phyloP scores from a whole-genome alignment of 805 yeast genomes.

The Hanseniaspora lachancei region DNA sequence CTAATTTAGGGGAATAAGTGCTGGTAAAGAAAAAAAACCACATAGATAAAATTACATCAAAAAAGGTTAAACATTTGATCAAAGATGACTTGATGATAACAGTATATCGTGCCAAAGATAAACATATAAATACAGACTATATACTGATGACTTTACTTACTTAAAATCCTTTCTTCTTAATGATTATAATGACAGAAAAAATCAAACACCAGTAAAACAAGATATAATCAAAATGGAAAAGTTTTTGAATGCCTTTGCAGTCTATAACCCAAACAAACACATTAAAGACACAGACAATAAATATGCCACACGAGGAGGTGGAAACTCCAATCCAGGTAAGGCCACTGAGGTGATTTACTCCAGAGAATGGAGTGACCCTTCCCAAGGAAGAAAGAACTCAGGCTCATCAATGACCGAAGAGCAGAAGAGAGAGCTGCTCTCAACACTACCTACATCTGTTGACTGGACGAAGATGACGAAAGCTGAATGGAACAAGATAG shows the following conservation, averaged over 20 bases:
- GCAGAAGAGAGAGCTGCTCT: neutral
- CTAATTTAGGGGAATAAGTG: too few species aligned
- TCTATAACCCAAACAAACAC: conserved; percentile 25
- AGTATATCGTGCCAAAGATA: too few species aligned
- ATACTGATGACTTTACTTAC: too few species aligned
- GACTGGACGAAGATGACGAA: conserved; percentile 10
- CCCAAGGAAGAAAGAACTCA: neutral
- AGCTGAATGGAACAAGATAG: conserved; percentile 1
- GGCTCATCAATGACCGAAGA: conserved; percentile 4
- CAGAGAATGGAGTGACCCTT: conserved; percentile 14
- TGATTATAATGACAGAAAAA: too few species aligned
- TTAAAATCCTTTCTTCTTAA: too few species aligned
- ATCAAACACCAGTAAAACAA: too few species aligned
- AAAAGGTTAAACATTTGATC: too few species aligned
- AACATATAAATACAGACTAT: too few species aligned
- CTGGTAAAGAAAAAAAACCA: too few species aligned
- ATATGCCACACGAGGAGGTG: conserved; percentile 15
- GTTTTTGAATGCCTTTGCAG: conserved; percentile 26
- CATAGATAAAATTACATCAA: too few species aligned
- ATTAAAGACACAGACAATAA: conserved; percentile 10
- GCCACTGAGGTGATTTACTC: conserved; percentile 19
- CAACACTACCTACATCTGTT: neutral
- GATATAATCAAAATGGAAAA: conserved; percentile 15
- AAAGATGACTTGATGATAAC: too few species aligned
- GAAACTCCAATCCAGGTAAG: conserved; percentile 18